Base-by-base conservation (phyloP, 345 rosid species). In the Odontarrhena argentea region DNA sequence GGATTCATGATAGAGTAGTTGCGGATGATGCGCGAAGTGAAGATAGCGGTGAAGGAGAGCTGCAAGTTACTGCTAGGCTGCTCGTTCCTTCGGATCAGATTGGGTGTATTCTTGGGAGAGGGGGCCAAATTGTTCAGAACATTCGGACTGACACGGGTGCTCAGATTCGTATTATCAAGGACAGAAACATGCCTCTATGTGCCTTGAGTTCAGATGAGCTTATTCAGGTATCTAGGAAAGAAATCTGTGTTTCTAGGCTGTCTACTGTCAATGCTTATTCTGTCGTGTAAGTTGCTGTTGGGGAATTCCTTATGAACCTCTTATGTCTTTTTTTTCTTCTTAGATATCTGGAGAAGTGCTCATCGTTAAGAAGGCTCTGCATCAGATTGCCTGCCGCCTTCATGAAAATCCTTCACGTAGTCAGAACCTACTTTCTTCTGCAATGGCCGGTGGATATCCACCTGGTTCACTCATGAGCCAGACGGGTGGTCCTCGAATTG, bases 31-130 rank as follows among this genome's bases (percentile, higher is more conserved):
- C 80, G 64, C 84, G 55, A 11, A 77, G 78, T 43, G 97, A 86
- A 50, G 96, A 86, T 2, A 87, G 82, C 14, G 62, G 82, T 50
- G 93, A 83, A 46, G 77, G 72, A 32, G 82, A 77, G 71, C 90
- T 71, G 13, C 85, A 84, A 58, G 81, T 86, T 59, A 81, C 78
- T 54, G 96, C 96, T 4, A 85, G 80, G 71, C 85, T 94, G 57
- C 96, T 94, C 68, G 99, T 94, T 36, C 88, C 96, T 14, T 94
- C 99, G 6, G 97, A 91, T 82, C 99, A 94, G 91, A 91, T 94
- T 69, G 99, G 99, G 47, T 94, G 93, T 73, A 73, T 94, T 64
- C 88, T 91, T 54, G 97, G 99, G 24, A 91, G 86, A 83, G 99
- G 96, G 59, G 99, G 99, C 14, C 89, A 88, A 68, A 86, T 91